A percentile compares a stretch with the other conserved stretches of the same genome.
Conservation (phyloP, 2,329 filamentous ascomycete species). For the Aspergillus oerlinghausenensis region DNA sequence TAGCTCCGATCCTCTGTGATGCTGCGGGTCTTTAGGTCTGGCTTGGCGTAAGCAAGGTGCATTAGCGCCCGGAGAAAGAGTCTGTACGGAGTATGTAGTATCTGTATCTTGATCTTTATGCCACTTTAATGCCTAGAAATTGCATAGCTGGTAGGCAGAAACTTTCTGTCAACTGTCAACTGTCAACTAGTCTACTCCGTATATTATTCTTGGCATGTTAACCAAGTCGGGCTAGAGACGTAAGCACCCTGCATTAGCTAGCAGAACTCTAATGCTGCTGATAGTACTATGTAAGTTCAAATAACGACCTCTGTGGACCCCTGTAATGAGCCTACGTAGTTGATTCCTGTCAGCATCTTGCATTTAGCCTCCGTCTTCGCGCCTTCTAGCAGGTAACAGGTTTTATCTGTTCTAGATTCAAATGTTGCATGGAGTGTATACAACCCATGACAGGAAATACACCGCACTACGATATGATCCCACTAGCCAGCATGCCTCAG, state of each 20-base stretch:
- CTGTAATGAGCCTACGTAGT: background rate
- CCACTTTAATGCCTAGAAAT: background rate
- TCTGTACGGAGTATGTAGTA: too few species aligned
- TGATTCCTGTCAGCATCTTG: background rate
- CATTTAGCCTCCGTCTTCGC: background rate
- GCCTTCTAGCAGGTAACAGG: too few species aligned
- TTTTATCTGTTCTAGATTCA: too few species aligned
- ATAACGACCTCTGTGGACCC: background rate
- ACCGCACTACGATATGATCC: too few species aligned
- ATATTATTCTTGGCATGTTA: background rate
- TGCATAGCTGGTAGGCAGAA: background rate
- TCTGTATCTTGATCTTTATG: too few species aligned
- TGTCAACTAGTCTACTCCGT: background rate
- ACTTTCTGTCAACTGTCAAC: too few species aligned
- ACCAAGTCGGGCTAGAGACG: background rate
- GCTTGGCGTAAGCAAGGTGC: constrained; percentile 8
- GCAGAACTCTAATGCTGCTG: background rate
- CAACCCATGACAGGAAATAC: too few species aligned
- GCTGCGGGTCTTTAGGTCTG: background rate
- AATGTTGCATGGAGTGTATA: too few species aligned
- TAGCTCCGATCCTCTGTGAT: background rate
- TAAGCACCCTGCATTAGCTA: background rate
- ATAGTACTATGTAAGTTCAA: background rate
- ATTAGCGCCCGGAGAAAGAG: constrained; percentile 1
- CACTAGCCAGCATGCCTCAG: too few species aligned